A percentile compares a stretch with the other conserved stretches of the same genome.
Evolutionary conservation across 768 basidiomycete genomes (phyloP).

Genomic region (Daedaleopsis sinensis): DNA sequence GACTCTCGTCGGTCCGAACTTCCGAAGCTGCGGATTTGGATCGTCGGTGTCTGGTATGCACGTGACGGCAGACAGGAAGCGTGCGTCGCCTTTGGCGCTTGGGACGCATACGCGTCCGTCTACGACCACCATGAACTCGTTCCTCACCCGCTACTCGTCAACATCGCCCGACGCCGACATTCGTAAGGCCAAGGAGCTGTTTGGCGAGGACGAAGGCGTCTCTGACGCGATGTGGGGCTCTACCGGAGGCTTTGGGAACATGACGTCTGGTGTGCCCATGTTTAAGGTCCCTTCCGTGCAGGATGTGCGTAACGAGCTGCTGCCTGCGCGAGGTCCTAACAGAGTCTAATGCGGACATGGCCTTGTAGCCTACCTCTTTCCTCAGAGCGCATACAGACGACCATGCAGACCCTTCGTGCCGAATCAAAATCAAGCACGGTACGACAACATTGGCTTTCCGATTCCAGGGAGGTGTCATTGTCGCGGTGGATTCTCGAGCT

Average conservation of each 20-base stretch:
- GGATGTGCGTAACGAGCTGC: slow-evolving; percentile 57
- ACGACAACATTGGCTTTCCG: slow-evolving; percentile 98
- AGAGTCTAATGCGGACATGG: background rate
- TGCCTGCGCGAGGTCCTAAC: background rate
- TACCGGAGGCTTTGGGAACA: slow-evolving; percentile 75
- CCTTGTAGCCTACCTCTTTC: slow-evolving; percentile 81
- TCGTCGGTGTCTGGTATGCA: slow-evolving; percentile 18
- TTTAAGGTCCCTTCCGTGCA: slow-evolving; percentile 75
- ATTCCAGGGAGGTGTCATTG: slow-evolving; percentile 95
- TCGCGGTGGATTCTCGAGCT: slow-evolving; percentile 98
- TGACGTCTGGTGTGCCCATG: slow-evolving; percentile 69
- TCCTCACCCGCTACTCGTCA: slow-evolving; percentile 68
- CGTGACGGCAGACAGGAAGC: slow-evolving; percentile 6
- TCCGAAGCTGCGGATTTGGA: no score
- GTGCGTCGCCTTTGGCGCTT: slow-evolving; percentile 12
- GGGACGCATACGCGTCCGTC: slow-evolving; percentile 20
- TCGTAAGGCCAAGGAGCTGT: slow-evolving; percentile 47
- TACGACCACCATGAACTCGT: slow-evolving; percentile 64
- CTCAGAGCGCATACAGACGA: slow-evolving; percentile 94
- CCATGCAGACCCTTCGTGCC: slow-evolving; percentile 89
- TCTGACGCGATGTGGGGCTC: slow-evolving; percentile 83
- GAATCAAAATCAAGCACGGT: slow-evolving; percentile 98
- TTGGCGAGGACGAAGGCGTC: slow-evolving; percentile 64
- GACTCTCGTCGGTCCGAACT: no score
- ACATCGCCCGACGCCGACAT: slow-evolving; percentile 53